A percentile compares a stretch with the other conserved stretches of the same genome.
Evolutionary conservation across 139 green algal genomes (phyloP).

Genomic region (Chlamydomonas applanata): DNA sequence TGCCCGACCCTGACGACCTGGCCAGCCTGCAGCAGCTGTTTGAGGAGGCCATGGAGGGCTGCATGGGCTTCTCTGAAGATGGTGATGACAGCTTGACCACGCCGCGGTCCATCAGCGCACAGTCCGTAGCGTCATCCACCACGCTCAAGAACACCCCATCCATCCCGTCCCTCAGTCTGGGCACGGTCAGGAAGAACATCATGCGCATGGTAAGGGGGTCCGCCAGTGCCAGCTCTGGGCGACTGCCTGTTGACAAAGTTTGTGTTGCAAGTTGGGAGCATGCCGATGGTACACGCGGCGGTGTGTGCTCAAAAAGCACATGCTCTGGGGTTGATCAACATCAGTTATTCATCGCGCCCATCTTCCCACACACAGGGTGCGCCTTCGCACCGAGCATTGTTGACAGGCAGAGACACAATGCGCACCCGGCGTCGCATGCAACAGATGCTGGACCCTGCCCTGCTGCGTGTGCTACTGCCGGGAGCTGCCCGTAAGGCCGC

Average conservation of each 20-base stretch:
- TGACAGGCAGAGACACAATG: background rate
- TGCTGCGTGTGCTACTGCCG: conserved; percentile 4
- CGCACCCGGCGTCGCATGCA: background rate
- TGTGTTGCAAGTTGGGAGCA: too few species aligned
- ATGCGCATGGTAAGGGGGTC: background rate
- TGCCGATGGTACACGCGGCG: too few species aligned
- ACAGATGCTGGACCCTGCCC: background rate
- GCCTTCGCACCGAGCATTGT: background rate
- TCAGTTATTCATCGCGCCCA: too few species aligned
- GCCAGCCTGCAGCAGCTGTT: background rate
- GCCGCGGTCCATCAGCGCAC: background rate
- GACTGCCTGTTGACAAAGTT: too few species aligned
- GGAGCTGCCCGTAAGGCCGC: background rate
- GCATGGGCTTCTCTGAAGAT: background rate
- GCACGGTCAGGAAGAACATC: background rate
- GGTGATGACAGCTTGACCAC: background rate
- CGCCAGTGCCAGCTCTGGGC: too few species aligned
- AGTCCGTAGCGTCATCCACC: background rate
- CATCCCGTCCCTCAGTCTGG: conserved; percentile 6
- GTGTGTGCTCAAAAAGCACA: too few species aligned
- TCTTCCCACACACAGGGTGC: background rate
- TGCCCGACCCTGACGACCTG: background rate
- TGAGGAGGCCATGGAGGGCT: background rate
- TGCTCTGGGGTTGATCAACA: too few species aligned
- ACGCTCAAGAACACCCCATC: background rate